Evolutionary conservation across 176 grass and related monocot species (phyloP).

Genomic region (Elaeis guineensis): DNA sequence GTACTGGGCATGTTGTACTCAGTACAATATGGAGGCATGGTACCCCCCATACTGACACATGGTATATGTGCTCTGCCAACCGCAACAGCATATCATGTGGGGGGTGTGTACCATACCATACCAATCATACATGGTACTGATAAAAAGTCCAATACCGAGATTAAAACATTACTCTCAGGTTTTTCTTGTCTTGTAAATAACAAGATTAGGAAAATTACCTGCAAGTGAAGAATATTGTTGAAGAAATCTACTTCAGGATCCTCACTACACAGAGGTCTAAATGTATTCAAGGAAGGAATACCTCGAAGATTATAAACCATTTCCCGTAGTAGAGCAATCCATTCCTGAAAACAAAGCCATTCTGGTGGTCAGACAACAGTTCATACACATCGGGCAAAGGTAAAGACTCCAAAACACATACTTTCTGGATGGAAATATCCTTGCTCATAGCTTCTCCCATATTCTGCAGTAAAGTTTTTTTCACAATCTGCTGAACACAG

Average conservation of each 20-base stretch:
- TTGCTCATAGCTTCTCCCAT: conserved; percentile 77
- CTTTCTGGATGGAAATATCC: conserved; percentile 77
- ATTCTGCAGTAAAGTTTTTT: conserved; percentile 68
- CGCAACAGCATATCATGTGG: too few relatives aligned
- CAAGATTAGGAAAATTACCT: conserved; percentile 53
- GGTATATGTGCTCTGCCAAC: too few relatives aligned
- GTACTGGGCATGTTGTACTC: too few relatives aligned
- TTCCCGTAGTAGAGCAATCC: conserved; percentile 73
- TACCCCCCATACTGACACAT: too few relatives aligned
- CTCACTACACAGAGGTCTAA: conserved; percentile 62
- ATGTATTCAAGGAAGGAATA: conserved; percentile 57
- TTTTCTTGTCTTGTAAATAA: neutral
- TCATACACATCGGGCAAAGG: neutral
- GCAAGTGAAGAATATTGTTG: conserved; percentile 83
- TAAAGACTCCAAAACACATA: conserved; percentile 20
- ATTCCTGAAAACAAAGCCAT: conserved; percentile 52
- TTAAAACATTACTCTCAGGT: too few relatives aligned
- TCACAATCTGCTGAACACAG: conserved; percentile 54
- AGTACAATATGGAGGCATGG: too few relatives aligned
- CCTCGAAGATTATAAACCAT: conserved; percentile 68
- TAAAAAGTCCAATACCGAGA: too few relatives aligned
- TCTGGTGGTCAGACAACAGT: conserved; percentile 7
- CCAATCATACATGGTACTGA: too few relatives aligned
- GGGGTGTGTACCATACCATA: too few relatives aligned
- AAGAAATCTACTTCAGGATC: conserved; percentile 95